phyloP scores from a whole-genome alignment of 2,329 filamentous ascomycete species.

The Hypomyces rosellus region DNA sequence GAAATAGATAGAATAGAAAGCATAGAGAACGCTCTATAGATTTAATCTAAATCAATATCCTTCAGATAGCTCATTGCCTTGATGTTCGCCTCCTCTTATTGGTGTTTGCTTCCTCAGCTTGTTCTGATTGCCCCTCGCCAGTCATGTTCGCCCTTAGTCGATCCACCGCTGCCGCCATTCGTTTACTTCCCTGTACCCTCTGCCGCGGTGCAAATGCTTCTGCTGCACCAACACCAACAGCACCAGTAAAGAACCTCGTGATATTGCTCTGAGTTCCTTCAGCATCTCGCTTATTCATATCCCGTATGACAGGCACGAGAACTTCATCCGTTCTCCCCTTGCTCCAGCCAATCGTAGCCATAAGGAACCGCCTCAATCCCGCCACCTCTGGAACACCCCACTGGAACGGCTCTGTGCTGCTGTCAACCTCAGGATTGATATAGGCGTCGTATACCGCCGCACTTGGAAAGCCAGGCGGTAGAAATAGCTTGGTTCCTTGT shows the following conservation, averaged over 20 bases:
- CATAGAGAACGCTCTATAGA: too few species aligned
- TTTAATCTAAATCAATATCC: too few species aligned
- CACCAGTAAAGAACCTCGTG: conserved; percentile 80
- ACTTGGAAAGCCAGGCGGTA: conserved; percentile 75
- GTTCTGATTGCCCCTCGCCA: conserved; percentile 7
- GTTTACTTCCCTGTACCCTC: conserved; percentile 57
- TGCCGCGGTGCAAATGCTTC: conserved; percentile 66
- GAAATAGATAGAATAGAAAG: too few species aligned
- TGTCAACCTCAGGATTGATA: conserved; percentile 77
- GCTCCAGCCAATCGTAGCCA: conserved; percentile 88
- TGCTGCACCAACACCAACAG: conserved; percentile 59
- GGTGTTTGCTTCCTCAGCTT: background rate
- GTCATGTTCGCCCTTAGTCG: conserved; percentile 46
- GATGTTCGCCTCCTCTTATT: conserved; percentile 14
- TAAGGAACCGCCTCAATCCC: conserved; percentile 75
- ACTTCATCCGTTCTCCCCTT: conserved; percentile 92
- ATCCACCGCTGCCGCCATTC: conserved; percentile 69
- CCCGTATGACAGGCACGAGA: conserved; percentile 85
- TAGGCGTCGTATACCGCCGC: conserved; percentile 77
- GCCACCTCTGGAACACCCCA: conserved; percentile 96
- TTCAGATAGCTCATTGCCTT: too few species aligned
- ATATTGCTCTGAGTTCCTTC: conserved; percentile 97
- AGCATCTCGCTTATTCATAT: conserved; percentile 82
- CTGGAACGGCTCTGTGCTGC: conserved; percentile 70
- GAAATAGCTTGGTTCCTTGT: conserved; percentile 77